A percentile compares a stretch with the other conserved stretches of the same genome.
These are phyloP conservation scores for Tricholoma sp. DNA, from an alignment of 768 basidiomycete species.

Conservation along the genomic window DNA sequence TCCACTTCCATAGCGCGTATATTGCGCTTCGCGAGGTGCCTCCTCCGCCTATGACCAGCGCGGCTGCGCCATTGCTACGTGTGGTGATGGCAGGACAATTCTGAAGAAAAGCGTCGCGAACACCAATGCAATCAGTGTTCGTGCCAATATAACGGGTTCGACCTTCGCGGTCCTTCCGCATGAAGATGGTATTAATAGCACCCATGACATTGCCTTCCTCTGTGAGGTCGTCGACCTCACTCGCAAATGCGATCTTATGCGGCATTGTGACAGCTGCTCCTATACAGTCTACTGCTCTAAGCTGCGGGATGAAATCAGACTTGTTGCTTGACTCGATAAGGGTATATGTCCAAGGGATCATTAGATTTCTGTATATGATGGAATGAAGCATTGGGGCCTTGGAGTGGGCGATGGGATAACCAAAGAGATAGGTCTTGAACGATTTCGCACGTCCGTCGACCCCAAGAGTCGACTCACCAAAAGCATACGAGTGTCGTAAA, in stretches of 20 bases:
- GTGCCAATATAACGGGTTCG: neutral
- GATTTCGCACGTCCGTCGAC: neutral
- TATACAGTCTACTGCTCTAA: neutral
- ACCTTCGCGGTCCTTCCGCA: neutral
- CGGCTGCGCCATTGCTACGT: neutral
- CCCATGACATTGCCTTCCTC: neutral
- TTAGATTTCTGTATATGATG: neutral
- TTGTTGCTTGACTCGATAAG: neutral
- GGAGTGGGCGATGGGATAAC: constrained; percentile 31
- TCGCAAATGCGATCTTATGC: neutral
- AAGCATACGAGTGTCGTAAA: neutral
- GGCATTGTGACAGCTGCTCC: neutral
- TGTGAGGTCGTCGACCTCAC: neutral
- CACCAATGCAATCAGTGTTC: neutral
- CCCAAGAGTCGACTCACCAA: neutral
- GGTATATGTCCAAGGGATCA: neutral
- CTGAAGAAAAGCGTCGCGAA: neutral
- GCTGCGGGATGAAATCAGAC: neutral
- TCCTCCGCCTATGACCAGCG: neutral
- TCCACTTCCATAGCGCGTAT: neutral
- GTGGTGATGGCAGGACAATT: neutral
- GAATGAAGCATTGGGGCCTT: constrained; percentile 24
- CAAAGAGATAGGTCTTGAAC: constrained; percentile 24
- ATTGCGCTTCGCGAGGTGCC: neutral
- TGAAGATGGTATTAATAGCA: neutral